Conservation (phyloP, 768 basidiomycete genomes). For the Epithele typhae region DNA sequence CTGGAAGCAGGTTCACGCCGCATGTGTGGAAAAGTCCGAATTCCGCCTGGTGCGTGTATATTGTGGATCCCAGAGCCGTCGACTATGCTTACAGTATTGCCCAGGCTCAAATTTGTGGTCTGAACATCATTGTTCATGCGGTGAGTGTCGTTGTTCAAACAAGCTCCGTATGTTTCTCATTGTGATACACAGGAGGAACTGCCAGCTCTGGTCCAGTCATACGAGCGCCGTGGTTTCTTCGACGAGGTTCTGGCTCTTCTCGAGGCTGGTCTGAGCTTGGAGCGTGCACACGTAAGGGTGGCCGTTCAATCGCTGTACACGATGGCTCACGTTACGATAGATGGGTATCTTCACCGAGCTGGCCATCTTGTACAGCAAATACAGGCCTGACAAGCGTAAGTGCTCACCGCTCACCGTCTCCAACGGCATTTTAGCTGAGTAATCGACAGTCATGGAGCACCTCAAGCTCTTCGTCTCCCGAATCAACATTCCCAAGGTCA, state of each 20-base stretch:
- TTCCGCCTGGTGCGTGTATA: slow-evolving; percentile 70
- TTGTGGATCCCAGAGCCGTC: not conserved
- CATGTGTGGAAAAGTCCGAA: slow-evolving; percentile 95
- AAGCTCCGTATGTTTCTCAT: not conserved
- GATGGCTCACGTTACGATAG: slow-evolving; percentile 25
- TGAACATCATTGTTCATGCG: slow-evolving; percentile 95
- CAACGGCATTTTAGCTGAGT: not conserved
- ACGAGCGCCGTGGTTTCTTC: slow-evolving; percentile 90
- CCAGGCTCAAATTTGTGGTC: slow-evolving; percentile 96
- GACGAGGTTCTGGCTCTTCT: slow-evolving; percentile 89
- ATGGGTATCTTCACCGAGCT: slow-evolving; percentile 99
- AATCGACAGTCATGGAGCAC: slow-evolving; percentile 87
- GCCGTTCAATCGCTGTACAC: not conserved
- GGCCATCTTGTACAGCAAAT: slow-evolving; percentile 90
- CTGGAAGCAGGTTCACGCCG: slow-evolving; percentile 99
- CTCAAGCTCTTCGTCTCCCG: slow-evolving; percentile 93
- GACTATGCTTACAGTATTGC: slow-evolving; percentile 1
- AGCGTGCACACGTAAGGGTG: slow-evolving; percentile 79
- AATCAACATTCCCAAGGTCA: slow-evolving; percentile 99
- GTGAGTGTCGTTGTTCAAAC: slow-evolving; percentile 10
- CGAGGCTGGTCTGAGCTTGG: slow-evolving; percentile 93
- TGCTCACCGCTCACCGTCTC: slow-evolving; percentile 14
- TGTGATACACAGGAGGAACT: slow-evolving; percentile 82
- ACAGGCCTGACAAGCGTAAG: slow-evolving; percentile 87
- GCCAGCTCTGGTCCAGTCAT: slow-evolving; percentile 66